Conservation (phyloP, 176 grass and related monocot species). For the Cenchrus purpureus region DNA sequence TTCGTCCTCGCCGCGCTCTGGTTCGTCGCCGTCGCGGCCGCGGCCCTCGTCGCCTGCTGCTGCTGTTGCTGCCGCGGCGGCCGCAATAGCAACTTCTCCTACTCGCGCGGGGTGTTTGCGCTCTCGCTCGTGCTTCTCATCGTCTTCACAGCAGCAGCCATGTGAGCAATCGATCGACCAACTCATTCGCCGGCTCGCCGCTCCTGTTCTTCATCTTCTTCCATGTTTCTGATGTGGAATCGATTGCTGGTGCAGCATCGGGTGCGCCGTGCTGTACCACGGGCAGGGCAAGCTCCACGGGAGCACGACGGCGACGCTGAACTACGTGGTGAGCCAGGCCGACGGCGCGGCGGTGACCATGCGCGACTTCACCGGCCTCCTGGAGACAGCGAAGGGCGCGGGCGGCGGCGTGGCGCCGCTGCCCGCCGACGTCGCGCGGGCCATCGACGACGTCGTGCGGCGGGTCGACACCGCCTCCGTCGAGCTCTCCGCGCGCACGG, state of each 20-base stretch:
- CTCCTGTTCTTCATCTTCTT: neutral
- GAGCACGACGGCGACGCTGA: constrained; percentile 60
- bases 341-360: constrained; percentile 58
- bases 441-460: constrained; percentile 51
- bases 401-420: constrained; percentile 30
- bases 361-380: constrained; percentile 48
- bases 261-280: constrained; percentile 68
- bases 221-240: neutral
- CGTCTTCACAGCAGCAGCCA: constrained; percentile 42
- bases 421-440: constrained; percentile 22
- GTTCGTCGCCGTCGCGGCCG: constrained; percentile 55
- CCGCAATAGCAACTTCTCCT: constrained; percentile 35
- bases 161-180: constrained; percentile 37
- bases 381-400: constrained; percentile 60
- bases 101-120: constrained; percentile 49
- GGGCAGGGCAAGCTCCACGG: constrained; percentile 67
- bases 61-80: constrained; percentile 52
- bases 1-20: constrained; percentile 58
- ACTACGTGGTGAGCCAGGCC: constrained; percentile 66
- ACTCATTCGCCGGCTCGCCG: neutral
- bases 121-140: constrained; percentile 54
- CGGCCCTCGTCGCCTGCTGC: constrained; percentile 46
- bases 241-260: constrained; percentile 39
- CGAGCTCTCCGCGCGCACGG: constrained; percentile 51
- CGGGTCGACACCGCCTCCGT: constrained; percentile 41